Conservation (phyloP, 2,329 filamentous ascomycete species). For the Colletotrichum echinochloae region DNA sequence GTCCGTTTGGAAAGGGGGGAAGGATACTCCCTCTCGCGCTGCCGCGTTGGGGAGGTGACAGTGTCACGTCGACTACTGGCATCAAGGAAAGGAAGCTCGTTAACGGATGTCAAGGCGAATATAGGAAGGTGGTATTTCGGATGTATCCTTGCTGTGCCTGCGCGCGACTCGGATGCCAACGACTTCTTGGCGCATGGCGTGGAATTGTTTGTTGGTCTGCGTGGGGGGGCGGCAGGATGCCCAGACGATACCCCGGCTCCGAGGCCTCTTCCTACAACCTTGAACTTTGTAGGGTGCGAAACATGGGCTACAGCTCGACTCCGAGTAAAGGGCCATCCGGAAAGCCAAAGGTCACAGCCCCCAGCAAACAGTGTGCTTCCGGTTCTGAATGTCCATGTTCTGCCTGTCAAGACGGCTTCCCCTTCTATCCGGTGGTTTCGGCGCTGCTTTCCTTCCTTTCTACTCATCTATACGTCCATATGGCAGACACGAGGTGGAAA, state of each 20-base stretch:
- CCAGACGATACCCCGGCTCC: not conserved
- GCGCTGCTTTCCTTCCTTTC: not conserved
- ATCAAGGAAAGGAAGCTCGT: not conserved
- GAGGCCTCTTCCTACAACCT: not conserved
- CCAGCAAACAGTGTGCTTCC: not conserved
- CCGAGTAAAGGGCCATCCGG: not conserved
- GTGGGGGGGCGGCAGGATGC: not conserved
- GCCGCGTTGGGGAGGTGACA: not conserved
- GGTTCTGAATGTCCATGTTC: not conserved
- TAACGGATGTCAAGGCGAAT: slow-evolving; percentile 15
- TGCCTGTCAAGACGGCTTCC: not conserved
- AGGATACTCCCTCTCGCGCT: not conserved
- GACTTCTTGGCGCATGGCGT: slow-evolving; percentile 9
- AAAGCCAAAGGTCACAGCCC: not conserved
- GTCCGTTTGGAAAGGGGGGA: not conserved
- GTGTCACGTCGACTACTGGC: slow-evolving; percentile 4
- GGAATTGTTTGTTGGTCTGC: slow-evolving; percentile 5
- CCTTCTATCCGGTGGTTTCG: not conserved
- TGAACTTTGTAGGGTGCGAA: not conserved
- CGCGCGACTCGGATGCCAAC: slow-evolving; percentile 8
- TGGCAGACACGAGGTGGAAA: not conserved
- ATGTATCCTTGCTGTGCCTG: slow-evolving; percentile 3
- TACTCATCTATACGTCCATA: too few relatives aligned
- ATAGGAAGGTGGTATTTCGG: slow-evolving; percentile 34
- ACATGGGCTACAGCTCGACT: not conserved